Base-by-base conservation (phyloP, 441 rosid genomes). In the Populus hybrid region DNA sequence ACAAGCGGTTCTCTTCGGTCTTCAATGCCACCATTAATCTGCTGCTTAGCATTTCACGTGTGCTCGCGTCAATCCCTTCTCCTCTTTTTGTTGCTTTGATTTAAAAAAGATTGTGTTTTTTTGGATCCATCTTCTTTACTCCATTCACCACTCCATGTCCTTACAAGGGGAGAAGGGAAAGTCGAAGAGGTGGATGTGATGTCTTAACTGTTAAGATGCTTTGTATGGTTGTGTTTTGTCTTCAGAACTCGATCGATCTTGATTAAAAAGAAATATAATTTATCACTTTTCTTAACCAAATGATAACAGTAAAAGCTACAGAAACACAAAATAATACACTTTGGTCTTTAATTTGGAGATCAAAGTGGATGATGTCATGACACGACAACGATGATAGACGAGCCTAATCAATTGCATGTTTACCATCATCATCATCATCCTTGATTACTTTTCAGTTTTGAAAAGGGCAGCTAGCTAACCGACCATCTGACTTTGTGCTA, bases 1-100 rank as follows among this genome's bases (percentile, higher is more conserved):
- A 86, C 87, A 84, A 77, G 21, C 20, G 23, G 77, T 23, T 34
- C 68, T 61, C 77, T 54, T 40, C 36, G 10, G 2, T 24, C 68
- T 69, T 66, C 34, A 10, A 16, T 6, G 8, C 70, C 32, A 8
- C 35, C 12, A 28, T 30, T 12, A 21, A 0, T 36, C 67, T 42
- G 84, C 59, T 73, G 64, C 66, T 21, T 38, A 1, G 4, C 73
- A 71, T 28, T 75, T 61, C 66, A 61, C 66, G 66, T 61, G 66
- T 61, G 12, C 23, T 61, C 9, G 14, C 21, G 14, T 21, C 66
- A 21, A 61, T 61, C 28, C 21, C 26, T 10, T 18, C 63, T 18
- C 61, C 20, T 54, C 61, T 54, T 57, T 57, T 21, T 61, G 66
- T 61, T 21, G 28, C 28, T 61, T 61, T 61, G 66, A 21, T 61